Evolutionary conservation across 345 rosid species (phyloP).

Genomic region (Salix dunnii): DNA sequence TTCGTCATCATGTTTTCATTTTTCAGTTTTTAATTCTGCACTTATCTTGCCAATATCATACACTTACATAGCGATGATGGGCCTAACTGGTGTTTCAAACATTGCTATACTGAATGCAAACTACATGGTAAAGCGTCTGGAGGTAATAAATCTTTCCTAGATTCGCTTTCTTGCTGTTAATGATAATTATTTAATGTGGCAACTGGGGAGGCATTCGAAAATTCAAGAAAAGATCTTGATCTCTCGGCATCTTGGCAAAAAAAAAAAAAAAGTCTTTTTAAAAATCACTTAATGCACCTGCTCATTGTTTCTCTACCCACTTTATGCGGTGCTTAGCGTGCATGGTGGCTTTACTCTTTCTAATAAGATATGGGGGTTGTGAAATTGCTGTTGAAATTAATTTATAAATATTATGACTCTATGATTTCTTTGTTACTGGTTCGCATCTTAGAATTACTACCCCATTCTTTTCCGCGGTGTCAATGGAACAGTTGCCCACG

Average conservation of each 20-base stretch:
- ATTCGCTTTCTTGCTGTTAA: conserved; percentile 10
- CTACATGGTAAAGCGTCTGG: conserved; percentile 99
- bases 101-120: conserved; percentile 92
- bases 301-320: too few species aligned
- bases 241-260: too few species aligned
- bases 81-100: conserved; percentile 94
- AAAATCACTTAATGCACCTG: too few species aligned
- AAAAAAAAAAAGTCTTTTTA: too few species aligned
- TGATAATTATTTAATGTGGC: too few species aligned
- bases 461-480: conserved; percentile 94
- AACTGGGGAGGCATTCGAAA: too few species aligned
- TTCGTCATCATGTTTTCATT: background rate
- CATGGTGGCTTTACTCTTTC: too few species aligned
- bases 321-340: too few species aligned
- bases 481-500: conserved; percentile 94
- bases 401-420: background rate
- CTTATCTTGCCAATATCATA: conserved; percentile 96
- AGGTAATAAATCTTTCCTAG: conserved; percentile 44
- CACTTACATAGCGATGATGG: conserved; percentile 97
- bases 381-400: background rate
- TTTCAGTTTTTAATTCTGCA: conserved; percentile 39
- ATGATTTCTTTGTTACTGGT: conserved; percentile 1
- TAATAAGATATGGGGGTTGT: too few species aligned
- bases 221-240: too few species aligned
- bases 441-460: conserved; percentile 54